phyloP scores from a whole-genome alignment of 108 stramenopile species.

The Skeletonema grethae region DNA sequence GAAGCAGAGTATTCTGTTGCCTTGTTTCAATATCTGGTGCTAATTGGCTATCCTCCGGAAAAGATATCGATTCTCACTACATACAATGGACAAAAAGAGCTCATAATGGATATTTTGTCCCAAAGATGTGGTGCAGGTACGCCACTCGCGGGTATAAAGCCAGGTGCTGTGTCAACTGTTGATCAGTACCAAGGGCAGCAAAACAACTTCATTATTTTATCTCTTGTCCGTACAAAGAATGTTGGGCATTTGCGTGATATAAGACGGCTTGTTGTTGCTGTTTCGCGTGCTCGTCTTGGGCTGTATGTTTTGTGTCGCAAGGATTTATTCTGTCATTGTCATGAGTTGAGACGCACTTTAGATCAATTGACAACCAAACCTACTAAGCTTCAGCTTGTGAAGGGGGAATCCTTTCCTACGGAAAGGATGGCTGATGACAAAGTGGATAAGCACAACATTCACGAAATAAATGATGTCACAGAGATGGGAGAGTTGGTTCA shows the following conservation, averaged over 20 bases:
- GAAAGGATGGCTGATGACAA: constrained; percentile 56
- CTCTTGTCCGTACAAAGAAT: constrained; percentile 90
- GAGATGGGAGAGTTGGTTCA: constrained; percentile 83
- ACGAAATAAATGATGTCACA: constrained; percentile 72
- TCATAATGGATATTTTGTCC: constrained; percentile 86
- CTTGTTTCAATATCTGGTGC: constrained; percentile 97
- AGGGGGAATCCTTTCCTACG: constrained; percentile 65
- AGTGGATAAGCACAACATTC: constrained; percentile 48
- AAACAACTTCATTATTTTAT: constrained; percentile 94
- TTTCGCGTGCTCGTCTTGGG: constrained; percentile 95
- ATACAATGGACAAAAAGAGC: constrained; percentile 97
- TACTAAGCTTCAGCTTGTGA: constrained; percentile 68
- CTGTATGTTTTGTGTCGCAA: constrained; percentile 92
- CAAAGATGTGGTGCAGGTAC: constrained; percentile 86
- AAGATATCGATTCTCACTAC: constrained; percentile 96
- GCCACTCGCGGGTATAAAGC: constrained; percentile 73
- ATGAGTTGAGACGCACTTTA: constrained; percentile 77
- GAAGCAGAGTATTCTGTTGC: constrained; percentile 99
- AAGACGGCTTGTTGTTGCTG: constrained; percentile 95
- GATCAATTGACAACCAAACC: constrained; percentile 58
- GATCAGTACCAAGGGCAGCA: constrained; percentile 99
- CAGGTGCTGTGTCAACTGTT: constrained; percentile 80
- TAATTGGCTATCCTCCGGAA: constrained; percentile 93
- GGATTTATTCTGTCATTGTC: constrained; percentile 66
- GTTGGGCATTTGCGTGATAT: constrained; percentile 97